Base-by-base conservation (phyloP, 2,329 filamentous ascomycete species). In the Pseudocercospora cruenta region DNA sequence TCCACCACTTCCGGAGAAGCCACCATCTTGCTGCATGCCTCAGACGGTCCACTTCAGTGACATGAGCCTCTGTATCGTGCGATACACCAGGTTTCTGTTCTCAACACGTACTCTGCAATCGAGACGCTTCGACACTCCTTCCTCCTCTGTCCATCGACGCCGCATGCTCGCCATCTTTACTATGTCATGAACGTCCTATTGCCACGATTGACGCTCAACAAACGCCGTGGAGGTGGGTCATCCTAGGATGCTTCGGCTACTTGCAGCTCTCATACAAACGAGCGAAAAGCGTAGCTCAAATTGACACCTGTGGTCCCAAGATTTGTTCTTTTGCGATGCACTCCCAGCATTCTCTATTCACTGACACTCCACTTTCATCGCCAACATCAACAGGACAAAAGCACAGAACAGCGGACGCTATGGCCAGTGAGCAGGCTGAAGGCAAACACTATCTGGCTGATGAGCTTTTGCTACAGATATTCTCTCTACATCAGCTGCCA, bases 401-500 rank as follows among this genome's bases (percentile, higher is more conserved):
- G 39, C n/a, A 45, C 39, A 45, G 39, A 19, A 45, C 39, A 45
- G 39, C 14, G 12, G 39, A 16, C 39, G 5, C 39, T 10, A 45
- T 45, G 39, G 39, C 39, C 39, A 45, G 39, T 45, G 39, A 45
- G 39, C 14, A 45, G 39, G 39, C 39, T 45, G 5, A 19, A 3
- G 39, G n/a, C 39, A 45, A 12, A 24, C 51, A 28, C 19, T 19
- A 53, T 14, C 22, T 59, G 14, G 22, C 62, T 24, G 55, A 53
- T 8, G 62, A 64, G 28, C 43, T 60, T 24, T 31, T 60, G 4
- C 9, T 36, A 12, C 33, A 64, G 9, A 64, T 64, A 26, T 59
- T 64, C 62, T 64, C 62, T 16, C 26, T 47, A n/a, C 55, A 60
- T 21, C 45, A 47, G 14, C 28, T 64, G 16, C 62, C 62, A 9